phyloP scores from a whole-genome alignment of 208 protist genomes.

The Leishmania lainsoni region DNA sequence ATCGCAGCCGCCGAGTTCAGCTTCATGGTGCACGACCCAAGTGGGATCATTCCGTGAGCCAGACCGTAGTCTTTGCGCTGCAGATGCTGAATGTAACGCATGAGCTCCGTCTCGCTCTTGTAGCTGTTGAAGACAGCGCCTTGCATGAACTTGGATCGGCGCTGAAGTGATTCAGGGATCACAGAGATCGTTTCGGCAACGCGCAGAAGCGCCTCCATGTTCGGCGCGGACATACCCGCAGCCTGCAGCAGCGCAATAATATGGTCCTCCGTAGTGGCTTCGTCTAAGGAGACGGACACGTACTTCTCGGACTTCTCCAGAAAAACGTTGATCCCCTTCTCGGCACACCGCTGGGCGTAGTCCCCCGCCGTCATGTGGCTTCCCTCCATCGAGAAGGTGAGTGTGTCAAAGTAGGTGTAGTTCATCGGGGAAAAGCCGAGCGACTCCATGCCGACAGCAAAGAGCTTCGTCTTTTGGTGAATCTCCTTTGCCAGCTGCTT shows the following conservation, averaged over 20 bases:
- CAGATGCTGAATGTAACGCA: slow-evolving; percentile 96
- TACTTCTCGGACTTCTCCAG: slow-evolving; percentile 48
- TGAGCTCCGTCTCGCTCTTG: slow-evolving; percentile 96
- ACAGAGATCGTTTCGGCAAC: slow-evolving; percentile 45
- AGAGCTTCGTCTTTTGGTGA: slow-evolving; percentile 77
- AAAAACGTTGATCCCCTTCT: slow-evolving; percentile 93
- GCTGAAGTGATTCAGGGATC: slow-evolving; percentile 53
- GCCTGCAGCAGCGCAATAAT: slow-evolving; percentile 77
- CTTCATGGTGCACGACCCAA: slow-evolving; percentile 99
- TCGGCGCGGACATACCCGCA: slow-evolving; percentile 63
- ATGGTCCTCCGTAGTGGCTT: slow-evolving; percentile 89
- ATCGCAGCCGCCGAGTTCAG: slow-evolving; percentile 97
- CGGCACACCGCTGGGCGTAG: slow-evolving; percentile 58
- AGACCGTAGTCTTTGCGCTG: slow-evolving; percentile 95
- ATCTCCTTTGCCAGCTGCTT: slow-evolving; percentile 92
- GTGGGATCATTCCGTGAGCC: slow-evolving; percentile 96
- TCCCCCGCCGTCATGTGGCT: slow-evolving; percentile 50
- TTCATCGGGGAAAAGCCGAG: slow-evolving; percentile 66
- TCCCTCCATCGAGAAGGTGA: slow-evolving; percentile 62
- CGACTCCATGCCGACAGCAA: slow-evolving; percentile 87
- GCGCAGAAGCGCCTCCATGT: slow-evolving; percentile 43
- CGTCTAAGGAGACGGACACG: slow-evolving; percentile 94
- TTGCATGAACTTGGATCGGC: slow-evolving; percentile 87
- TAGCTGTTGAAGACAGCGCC: slow-evolving; percentile 96
- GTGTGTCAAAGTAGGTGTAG: slow-evolving; percentile 91